These are phyloP conservation scores for Rutstroemia sp. DNA, from an alignment of 2,329 filamentous ascomycete species.

Conservation along the genomic window DNA sequence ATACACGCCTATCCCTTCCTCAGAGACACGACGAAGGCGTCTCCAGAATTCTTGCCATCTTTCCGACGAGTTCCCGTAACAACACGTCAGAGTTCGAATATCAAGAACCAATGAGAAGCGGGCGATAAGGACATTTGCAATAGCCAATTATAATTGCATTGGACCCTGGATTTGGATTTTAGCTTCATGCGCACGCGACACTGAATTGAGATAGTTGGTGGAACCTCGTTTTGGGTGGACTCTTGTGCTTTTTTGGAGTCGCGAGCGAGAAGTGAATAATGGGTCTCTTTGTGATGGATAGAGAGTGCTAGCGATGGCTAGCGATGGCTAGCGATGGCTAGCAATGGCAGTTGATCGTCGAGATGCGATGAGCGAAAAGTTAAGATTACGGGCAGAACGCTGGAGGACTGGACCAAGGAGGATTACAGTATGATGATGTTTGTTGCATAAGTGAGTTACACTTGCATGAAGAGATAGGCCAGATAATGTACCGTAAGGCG, in stretches of 20 bases:
- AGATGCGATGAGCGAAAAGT: too few relatives aligned
- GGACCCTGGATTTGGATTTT: not conserved
- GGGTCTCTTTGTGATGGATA: too few relatives aligned
- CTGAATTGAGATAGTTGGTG: not conserved
- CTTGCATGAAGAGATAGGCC: not conserved
- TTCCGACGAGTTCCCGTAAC: not conserved
- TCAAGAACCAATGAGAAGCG: not conserved
- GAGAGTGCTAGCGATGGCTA: too few relatives aligned
- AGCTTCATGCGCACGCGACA: constrained; percentile 15
- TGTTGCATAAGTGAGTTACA: too few relatives aligned
- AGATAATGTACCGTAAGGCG: not conserved
- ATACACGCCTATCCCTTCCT: too few relatives aligned
- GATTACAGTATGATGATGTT: too few relatives aligned
- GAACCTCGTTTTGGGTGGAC: not conserved
- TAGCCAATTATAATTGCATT: not conserved
- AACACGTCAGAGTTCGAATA: not conserved
- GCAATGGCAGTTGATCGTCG: too few relatives aligned
- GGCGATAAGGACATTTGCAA: not conserved
- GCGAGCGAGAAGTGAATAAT: not conserved
- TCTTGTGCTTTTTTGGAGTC: not conserved
- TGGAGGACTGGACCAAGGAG: too few relatives aligned
- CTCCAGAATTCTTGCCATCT: not conserved
- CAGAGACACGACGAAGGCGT: not conserved
- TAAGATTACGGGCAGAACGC: too few relatives aligned
- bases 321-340: too few relatives aligned